phyloP scores from a whole-genome alignment of 352 stramenopile species.

The Peronospora farinosa region DNA sequence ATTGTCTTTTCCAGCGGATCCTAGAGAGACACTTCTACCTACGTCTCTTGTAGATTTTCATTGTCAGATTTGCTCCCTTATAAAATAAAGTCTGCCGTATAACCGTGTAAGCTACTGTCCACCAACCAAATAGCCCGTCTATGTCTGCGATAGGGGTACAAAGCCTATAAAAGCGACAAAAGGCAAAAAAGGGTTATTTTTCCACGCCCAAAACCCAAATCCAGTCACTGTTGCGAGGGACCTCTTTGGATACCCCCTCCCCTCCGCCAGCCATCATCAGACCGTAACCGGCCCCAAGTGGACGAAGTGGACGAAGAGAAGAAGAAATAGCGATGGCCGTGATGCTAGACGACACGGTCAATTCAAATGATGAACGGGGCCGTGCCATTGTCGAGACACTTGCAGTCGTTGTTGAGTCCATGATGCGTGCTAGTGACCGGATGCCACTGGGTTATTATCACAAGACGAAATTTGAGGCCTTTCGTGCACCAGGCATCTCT shows the following conservation, averaged over 20 bases:
- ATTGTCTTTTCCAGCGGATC: neutral
- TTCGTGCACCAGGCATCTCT: constrained; percentile 73
- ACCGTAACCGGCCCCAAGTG: constrained; percentile 6
- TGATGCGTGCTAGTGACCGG: constrained; percentile 63
- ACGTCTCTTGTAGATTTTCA: too few relatives aligned
- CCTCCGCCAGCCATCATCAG: constrained; percentile 25
- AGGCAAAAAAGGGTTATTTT: neutral
- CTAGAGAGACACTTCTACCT: neutral
- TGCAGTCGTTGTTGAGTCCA: constrained; percentile 68
- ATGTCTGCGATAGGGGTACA: constrained; percentile 3
- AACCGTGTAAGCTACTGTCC: neutral
- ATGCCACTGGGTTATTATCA: constrained; percentile 49
- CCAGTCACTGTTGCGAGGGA: constrained; percentile 16
- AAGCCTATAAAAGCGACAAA: neutral
- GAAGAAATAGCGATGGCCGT: constrained; percentile 12
- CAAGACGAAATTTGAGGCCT: constrained; percentile 82
- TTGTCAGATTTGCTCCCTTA: constrained; percentile 5
- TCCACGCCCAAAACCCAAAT: constrained; percentile 15
- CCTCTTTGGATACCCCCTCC: constrained; percentile 17
- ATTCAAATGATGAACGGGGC: constrained; percentile 66
- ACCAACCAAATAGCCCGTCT: constrained; percentile 19
- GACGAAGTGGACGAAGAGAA: neutral
- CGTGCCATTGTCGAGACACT: constrained; percentile 77
- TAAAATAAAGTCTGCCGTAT: neutral
- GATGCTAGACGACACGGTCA: constrained; percentile 37